These are phyloP conservation scores for Penicillium fuscoglaucum DNA, from an alignment of 2,329 filamentous ascomycete genomes.

Conservation along the genomic window DNA sequence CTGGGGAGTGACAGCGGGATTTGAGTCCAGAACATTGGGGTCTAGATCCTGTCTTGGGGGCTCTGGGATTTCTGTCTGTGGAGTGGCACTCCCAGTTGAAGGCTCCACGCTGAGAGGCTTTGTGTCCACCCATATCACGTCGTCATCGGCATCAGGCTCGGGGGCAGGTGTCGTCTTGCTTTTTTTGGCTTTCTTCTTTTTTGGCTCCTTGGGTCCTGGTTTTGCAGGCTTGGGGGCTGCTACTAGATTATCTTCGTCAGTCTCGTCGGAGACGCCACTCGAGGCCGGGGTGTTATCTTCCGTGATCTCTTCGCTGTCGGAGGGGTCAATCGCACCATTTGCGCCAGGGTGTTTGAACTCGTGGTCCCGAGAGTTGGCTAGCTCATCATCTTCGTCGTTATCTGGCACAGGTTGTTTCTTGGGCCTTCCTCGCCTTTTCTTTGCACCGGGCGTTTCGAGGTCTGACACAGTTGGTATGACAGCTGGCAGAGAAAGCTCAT, in stretches of 20 bases:
- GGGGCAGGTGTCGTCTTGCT: conserved; percentile 43
- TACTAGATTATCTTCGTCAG: conserved; percentile 8
- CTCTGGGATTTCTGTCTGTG: conserved; percentile 11
- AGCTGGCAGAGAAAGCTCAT: conserved; percentile 33
- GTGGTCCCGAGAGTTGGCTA: conserved; percentile 17
- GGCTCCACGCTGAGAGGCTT: conserved; percentile 15
- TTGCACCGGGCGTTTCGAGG: conserved; percentile 24
- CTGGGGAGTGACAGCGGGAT: not conserved
- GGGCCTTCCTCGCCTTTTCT: conserved; percentile 33
- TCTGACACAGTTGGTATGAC: conserved; percentile 18
- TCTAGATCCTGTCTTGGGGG: not conserved
- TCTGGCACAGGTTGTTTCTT: conserved; percentile 32
- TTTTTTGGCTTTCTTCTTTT: conserved; percentile 48
- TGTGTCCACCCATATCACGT: conserved; percentile 46
- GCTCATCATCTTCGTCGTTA: conserved; percentile 33
- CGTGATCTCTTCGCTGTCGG: conserved; percentile 24
- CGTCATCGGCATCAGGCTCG: conserved; percentile 38
- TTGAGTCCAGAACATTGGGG: not conserved
- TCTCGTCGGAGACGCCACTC: conserved; percentile 4
- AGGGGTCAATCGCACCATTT: conserved; percentile 13
- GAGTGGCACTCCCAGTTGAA: not conserved
- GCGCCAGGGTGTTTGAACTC: not conserved
- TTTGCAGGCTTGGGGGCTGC: conserved; percentile 6
- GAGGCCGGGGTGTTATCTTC: conserved; percentile 16
- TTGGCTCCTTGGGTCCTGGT: conserved; percentile 29